phyloP scores from a whole-genome alignment of 106 monocot genomes.

The Iris macrosiphon region DNA sequence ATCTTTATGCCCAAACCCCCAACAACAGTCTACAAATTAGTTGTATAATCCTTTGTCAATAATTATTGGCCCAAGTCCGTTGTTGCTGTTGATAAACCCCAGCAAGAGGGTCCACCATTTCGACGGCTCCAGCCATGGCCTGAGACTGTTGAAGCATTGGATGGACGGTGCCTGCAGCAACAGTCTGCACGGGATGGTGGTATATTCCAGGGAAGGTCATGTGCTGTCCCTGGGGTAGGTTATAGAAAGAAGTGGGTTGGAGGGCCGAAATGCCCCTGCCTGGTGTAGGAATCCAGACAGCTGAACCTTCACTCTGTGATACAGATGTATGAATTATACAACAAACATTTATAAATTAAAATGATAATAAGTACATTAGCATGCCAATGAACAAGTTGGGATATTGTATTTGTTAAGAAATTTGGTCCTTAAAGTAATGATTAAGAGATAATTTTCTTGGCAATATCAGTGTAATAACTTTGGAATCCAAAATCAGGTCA shows the following conservation, averaged over 20 bases:
- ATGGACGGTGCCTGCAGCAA: conserved; percentile 34
- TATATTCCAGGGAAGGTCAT: conserved; percentile 14
- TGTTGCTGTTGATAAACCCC: conserved; percentile 61
- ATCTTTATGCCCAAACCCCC: neutral
- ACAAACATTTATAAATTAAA: no score
- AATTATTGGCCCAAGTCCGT: conserved; percentile 59
- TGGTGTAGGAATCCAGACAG: conserved; percentile 14
- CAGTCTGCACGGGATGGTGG: conserved; percentile 49
- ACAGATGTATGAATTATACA: no score
- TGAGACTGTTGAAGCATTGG: conserved; percentile 61
- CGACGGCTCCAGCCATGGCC: conserved; percentile 38
- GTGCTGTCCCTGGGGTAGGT: conserved; percentile 15
- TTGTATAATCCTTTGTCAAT: conserved; percentile 16
- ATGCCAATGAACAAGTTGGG: no score
- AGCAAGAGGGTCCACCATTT: conserved; percentile 45
- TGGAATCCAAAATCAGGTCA: no score
- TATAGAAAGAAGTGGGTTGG: conserved; percentile 21
- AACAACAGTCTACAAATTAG: neutral
- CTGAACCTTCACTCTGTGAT: conserved; percentile 20
- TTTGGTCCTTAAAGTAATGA: no score
- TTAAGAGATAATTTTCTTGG: no score
- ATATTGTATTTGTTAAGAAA: no score
- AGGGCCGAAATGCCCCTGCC: conserved; percentile 8
- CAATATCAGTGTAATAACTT: no score
- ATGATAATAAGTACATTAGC: no score